These are phyloP conservation scores for Cyamopsis tetragonoloba DNA, from an alignment of 306 rosid species.

Conservation along the genomic window DNA sequence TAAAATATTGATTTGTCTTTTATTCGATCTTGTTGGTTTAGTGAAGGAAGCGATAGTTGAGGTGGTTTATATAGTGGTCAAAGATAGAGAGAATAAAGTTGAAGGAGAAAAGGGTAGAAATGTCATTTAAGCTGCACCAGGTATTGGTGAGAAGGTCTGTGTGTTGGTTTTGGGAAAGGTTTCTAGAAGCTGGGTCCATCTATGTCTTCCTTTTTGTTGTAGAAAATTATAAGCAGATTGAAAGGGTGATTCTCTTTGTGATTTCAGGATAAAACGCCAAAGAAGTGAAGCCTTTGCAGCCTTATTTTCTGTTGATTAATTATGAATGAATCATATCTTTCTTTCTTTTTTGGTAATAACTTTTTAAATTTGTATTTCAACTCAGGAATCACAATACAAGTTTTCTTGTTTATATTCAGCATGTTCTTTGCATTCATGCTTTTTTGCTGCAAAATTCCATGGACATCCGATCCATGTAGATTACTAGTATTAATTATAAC, in stretches of 20 bases:
- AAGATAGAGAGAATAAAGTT: neutral
- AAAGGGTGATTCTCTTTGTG: neutral
- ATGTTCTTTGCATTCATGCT: neutral
- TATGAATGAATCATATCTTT: too few relatives aligned
- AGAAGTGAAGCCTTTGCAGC: neutral
- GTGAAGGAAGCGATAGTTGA: neutral
- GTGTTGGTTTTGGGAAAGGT: neutral
- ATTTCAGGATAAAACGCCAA: neutral
- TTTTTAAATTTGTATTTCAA: neutral
- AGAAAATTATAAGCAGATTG: neutral
- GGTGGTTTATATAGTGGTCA: constrained; percentile 2
- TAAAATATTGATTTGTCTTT: neutral
- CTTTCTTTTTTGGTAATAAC: too few relatives aligned
- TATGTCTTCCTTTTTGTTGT: too few relatives aligned
- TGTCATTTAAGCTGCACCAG: neutral
- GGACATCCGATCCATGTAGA: too few relatives aligned
- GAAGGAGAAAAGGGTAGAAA: neutral
- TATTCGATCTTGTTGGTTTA: neutral
- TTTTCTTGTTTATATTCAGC: neutral
- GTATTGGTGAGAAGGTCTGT: neutral
- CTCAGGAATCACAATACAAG: neutral
- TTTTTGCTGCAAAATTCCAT: neutral
- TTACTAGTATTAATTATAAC: too few relatives aligned
- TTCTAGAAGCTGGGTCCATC: constrained; percentile 15
- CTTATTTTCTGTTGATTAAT: neutral